Conservation (phyloP, 257 asterid species). For the Capsicum baccatum region DNA sequence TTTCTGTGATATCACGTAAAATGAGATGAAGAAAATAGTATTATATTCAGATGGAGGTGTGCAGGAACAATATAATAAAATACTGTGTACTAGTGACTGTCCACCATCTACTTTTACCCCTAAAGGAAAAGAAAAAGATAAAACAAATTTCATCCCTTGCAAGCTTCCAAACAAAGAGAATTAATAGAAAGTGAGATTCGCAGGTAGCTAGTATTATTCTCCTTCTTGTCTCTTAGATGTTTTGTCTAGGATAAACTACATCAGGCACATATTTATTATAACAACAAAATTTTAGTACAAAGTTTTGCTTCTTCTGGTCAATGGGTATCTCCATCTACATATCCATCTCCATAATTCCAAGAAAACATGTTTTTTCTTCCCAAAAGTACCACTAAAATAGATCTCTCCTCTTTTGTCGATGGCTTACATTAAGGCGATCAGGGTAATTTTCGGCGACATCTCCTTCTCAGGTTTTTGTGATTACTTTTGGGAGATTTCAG, state of each 20-base stretch:
- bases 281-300: neutral
- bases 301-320: constrained; percentile 39
- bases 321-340: constrained; percentile 52
- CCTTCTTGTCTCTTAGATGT: constrained; percentile 40
- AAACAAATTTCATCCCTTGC: constrained; percentile 48
- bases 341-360: constrained; percentile 34
- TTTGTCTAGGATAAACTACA: constrained; percentile 28
- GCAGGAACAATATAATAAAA: constrained; percentile 37
- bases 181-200: constrained; percentile 75
- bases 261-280: neutral
- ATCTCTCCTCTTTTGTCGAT: constrained; percentile 38
- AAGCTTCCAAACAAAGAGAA: constrained; percentile 85
- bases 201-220: constrained; percentile 42
- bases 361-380: constrained; percentile 41
- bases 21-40: no score
- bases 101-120: constrained; percentile 64
- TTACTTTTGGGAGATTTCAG: constrained; percentile 35
- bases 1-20: no score
- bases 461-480: no score
- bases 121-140: constrained; percentile 18
- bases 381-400: constrained; percentile 15
- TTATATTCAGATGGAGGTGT: neutral
- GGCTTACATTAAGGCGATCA: constrained; percentile 38
- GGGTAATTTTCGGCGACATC: neutral
- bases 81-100: constrained; percentile 50